Percentiles rank a stretch among this genome's conserved stretches.
Conservation (phyloP, 2,329 filamentous ascomycete species). For the Beauveria sp. region DNA sequence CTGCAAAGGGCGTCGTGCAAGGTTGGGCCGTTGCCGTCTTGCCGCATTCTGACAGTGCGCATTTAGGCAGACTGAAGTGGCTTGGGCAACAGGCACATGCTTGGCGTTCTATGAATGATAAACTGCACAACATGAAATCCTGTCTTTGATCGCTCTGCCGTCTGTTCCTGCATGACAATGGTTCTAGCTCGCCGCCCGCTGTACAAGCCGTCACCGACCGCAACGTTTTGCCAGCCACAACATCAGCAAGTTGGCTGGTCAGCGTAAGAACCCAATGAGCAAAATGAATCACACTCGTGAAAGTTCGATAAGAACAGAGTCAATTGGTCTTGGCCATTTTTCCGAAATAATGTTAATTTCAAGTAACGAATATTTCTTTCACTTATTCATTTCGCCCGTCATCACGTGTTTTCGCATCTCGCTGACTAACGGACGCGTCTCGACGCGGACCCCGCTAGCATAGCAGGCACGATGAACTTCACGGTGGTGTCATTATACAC, state of each 20-base stretch:
- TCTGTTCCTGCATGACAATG: background rate
- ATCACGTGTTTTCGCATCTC: slow-evolving; percentile 14
- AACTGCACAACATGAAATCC: no score
- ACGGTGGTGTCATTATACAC: background rate
- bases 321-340: no score
- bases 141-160: no score
- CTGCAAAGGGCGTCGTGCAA: background rate
- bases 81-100: background rate
- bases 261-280: no score
- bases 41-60: background rate
- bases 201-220: no score
- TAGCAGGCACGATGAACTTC: background rate
- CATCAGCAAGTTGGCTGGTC: no score
- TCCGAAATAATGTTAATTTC: no score
- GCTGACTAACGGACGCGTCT: slow-evolving; percentile 14
- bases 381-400: no score
- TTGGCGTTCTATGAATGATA: background rate
- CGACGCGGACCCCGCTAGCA: slow-evolving; percentile 9
- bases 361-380: no score
- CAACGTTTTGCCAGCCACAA: background rate
- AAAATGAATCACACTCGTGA: no score
- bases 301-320: background rate
- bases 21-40: background rate
- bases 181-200: background rate
- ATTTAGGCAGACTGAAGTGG: background rate